Percentiles rank a stretch among this genome's conserved stretches.
Conservation (phyloP, 371 early-diverging fungal species). For the Dichotomocladium elegans region DNA sequence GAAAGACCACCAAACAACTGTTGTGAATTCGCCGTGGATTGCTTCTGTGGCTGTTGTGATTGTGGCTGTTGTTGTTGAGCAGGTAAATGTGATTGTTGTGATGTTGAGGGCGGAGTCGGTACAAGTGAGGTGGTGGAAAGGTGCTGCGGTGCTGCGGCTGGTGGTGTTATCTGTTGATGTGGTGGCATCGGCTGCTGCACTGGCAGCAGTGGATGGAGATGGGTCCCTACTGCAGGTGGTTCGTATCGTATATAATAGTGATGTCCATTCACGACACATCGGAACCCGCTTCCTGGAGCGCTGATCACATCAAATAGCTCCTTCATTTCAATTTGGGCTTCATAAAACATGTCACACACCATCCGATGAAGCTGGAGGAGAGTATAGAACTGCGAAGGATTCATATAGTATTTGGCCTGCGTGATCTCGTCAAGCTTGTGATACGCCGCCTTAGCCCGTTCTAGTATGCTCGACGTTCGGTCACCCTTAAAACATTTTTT, state of each 20-base stretch:
- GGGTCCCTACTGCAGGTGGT: neutral
- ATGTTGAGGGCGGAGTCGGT: neutral
- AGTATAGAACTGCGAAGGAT: slow-evolving; percentile 20
- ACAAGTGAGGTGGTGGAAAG: neutral
- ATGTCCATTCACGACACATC: slow-evolving; percentile 26
- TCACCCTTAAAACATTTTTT: slow-evolving; percentile 8
- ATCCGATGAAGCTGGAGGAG: slow-evolving; percentile 27
- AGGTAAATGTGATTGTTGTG: neutral
- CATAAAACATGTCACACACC: slow-evolving; percentile 30
- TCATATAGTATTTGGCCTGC: slow-evolving; percentile 13
- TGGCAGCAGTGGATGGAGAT: neutral
- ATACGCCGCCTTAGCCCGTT: slow-evolving; percentile 28
- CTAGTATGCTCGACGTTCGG: slow-evolving; percentile 21
- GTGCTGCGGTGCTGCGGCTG: too few species aligned
- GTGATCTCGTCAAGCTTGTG: slow-evolving; percentile 29
- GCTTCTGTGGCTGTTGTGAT: neutral
- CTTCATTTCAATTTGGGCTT: slow-evolving; percentile 18
- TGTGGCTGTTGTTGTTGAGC: neutral
- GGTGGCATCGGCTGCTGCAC: neutral
- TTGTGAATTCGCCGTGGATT: neutral
- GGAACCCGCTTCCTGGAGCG: slow-evolving; percentile 23
- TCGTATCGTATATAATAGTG: slow-evolving; percentile 25
- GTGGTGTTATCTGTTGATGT: neutral
- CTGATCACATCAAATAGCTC: slow-evolving; percentile 27
- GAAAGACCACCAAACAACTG: neutral